Conservation (phyloP, 1,284 basidiomycete genomes). For the Austroboletus novae-zelandiae region DNA sequence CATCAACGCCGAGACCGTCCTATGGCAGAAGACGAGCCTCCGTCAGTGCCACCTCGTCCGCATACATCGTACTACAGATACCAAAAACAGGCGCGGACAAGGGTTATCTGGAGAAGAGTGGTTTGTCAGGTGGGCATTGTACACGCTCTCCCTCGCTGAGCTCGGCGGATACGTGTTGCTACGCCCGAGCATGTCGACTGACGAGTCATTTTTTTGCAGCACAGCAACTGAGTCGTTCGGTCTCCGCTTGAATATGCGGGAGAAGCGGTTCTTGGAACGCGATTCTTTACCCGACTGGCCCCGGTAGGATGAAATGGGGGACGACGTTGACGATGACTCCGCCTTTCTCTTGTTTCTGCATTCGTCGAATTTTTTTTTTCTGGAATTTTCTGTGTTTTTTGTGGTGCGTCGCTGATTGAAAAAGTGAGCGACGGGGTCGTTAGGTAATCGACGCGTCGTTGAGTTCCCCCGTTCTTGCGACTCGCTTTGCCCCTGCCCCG, state of each 20-base stretch:
- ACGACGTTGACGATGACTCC: not conserved
- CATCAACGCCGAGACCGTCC: not conserved
- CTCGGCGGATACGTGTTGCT: not conserved
- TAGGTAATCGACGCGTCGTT: slow-evolving; percentile 34
- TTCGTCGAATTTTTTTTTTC: not conserved
- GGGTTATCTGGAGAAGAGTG: not conserved
- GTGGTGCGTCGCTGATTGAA: slow-evolving; percentile 25
- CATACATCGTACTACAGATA: not conserved
- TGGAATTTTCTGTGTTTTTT: not conserved
- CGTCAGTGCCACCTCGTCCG: not conserved
- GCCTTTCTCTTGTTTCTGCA: not conserved
- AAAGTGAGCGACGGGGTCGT: slow-evolving; percentile 9
- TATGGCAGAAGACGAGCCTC: not conserved
- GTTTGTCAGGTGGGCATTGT: not conserved
- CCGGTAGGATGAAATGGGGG: not conserved
- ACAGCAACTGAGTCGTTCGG: not conserved
- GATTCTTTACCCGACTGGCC: slow-evolving; percentile 5
- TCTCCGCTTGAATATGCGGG: slow-evolving; percentile 20
- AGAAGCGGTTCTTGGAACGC: not conserved
- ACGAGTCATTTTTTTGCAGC: slow-evolving; percentile 5
- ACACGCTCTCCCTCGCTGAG: not conserved
- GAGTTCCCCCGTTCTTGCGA: slow-evolving; percentile 17
- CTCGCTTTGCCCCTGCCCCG: slow-evolving; percentile 27
- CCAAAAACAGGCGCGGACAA: not conserved
- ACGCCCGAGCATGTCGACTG: not conserved